phyloP scores from a whole-genome alignment of 208 protist species.

The Strigomonas culicis region DNA sequence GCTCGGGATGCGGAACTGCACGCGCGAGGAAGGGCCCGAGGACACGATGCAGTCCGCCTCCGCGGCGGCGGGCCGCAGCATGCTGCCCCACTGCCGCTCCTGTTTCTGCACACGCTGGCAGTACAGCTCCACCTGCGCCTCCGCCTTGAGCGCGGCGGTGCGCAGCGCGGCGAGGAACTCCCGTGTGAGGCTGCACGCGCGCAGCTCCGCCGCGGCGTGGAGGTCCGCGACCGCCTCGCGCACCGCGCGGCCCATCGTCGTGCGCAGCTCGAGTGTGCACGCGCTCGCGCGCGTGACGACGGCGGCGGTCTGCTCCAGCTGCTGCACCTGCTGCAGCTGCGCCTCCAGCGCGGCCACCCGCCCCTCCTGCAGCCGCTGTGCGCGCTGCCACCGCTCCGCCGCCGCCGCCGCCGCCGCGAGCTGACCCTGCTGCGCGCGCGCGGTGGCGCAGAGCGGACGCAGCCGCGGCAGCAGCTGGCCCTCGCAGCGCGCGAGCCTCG shows the following conservation, averaged over 20 bases:
- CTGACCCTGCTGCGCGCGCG: not conserved
- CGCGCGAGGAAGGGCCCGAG: not conserved
- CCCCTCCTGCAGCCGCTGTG: not conserved
- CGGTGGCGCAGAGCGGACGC: not conserved
- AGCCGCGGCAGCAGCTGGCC: not conserved
- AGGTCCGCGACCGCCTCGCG: not conserved
- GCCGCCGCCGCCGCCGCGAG: not conserved
- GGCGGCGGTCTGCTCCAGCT: not conserved
- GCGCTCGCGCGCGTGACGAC: not conserved
- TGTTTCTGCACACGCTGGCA: not conserved
- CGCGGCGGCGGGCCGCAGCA: not conserved
- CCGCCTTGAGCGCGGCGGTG: conserved; percentile 37
- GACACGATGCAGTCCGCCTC: not conserved
- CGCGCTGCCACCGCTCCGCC: not conserved
- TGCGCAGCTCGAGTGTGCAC: not conserved
- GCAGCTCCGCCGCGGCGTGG: conserved; percentile 7
- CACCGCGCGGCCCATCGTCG: not conserved
- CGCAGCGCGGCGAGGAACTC: conserved; percentile 38
- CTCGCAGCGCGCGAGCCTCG: not conserved
- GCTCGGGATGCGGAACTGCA: conserved; percentile 9
- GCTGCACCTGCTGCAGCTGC: not conserved
- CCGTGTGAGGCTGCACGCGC: conserved; percentile 18
- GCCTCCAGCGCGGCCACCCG: not conserved
- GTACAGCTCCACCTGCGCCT: conserved; percentile 44
- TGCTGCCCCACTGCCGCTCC: not conserved